Evolutionary conservation across 108 stramenopile species (phyloP).

Genomic region (Discostella pseudostelligera): DNA sequence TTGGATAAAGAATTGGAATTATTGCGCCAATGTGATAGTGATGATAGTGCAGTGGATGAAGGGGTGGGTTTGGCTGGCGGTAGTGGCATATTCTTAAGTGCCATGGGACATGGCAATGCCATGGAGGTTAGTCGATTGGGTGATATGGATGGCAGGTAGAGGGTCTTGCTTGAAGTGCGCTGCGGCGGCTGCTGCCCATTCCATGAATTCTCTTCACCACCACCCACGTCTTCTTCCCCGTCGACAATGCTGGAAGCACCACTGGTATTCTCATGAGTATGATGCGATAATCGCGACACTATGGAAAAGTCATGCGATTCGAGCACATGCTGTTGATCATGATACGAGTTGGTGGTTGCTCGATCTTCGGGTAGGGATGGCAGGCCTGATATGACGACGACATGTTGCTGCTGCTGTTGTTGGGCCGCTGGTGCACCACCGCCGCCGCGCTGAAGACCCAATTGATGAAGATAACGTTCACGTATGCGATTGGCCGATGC

Average conservation of each 20-base stretch:
- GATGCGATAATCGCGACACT: not conserved
- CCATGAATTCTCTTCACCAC: not conserved
- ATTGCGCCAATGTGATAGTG: slow-evolving; percentile 5
- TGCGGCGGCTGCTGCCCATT: too few relatives aligned
- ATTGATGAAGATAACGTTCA: slow-evolving; percentile 45
- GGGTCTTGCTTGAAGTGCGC: not conserved
- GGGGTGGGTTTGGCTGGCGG: not conserved
- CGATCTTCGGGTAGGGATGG: slow-evolving; percentile 41
- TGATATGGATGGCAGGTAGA: slow-evolving; percentile 8
- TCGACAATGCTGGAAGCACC: not conserved
- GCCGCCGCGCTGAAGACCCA: slow-evolving; percentile 35
- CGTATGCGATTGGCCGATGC: slow-evolving; percentile 44
- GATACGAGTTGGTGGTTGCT: slow-evolving; percentile 15
- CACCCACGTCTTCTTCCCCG: slow-evolving; percentile 3
- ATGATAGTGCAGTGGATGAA: slow-evolving; percentile 5
- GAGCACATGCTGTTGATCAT: slow-evolving; percentile 8
- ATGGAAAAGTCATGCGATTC: slow-evolving; percentile 40
- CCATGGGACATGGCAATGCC: slow-evolving; percentile 31
- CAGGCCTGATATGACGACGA: slow-evolving; percentile 40
- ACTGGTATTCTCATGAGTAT: not conserved
- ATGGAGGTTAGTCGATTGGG: slow-evolving; percentile 24
- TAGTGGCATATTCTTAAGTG: slow-evolving; percentile 11
- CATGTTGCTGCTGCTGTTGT: slow-evolving; percentile 12
- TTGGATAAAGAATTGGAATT: slow-evolving; percentile 15
- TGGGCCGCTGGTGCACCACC: too few relatives aligned